A percentile compares a stretch with the other conserved stretches of the same genome.
Conservation (phyloP, 768 basidiomycete species). For the Tephrocybe rancida region DNA sequence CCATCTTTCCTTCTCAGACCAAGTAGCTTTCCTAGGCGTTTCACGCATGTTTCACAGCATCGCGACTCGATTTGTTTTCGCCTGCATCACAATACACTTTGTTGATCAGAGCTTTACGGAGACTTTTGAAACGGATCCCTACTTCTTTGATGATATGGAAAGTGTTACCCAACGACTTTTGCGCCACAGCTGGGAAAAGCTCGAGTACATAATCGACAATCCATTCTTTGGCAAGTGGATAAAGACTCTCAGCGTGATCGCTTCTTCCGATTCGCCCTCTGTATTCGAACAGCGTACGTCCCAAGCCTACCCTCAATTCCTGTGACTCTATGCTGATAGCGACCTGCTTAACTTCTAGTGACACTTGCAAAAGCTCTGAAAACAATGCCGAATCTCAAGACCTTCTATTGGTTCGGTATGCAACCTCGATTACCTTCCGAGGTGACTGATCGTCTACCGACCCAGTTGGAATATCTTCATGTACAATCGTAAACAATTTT, state of each 20-base stretch:
- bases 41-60: slow-evolving; percentile 40
- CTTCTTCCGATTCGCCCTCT: slow-evolving; percentile 34
- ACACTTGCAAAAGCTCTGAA: slow-evolving; percentile 33
- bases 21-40: slow-evolving; percentile 30
- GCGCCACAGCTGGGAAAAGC: slow-evolving; percentile 40
- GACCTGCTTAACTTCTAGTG: slow-evolving; percentile 22
- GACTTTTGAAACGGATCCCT: slow-evolving; percentile 31
- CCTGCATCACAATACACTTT: slow-evolving; percentile 39
- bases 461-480: slow-evolving; percentile 24
- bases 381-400: slow-evolving; percentile 31
- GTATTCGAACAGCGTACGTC: slow-evolving; percentile 38
- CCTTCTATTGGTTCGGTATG: slow-evolving; percentile 40
- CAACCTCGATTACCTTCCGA: slow-evolving; percentile 27
- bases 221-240: slow-evolving; percentile 34
- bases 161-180: slow-evolving; percentile 32
- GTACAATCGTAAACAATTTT: slow-evolving; percentile 31
- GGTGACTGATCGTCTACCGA: slow-evolving; percentile 31
- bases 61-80: slow-evolving; percentile 32
- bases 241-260: slow-evolving; percentile 37
- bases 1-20: slow-evolving; percentile 27
- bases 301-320: too few relatives aligned
- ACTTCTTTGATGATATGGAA: slow-evolving; percentile 25
- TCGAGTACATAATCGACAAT: slow-evolving; percentile 36
- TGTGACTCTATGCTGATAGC: neutral
- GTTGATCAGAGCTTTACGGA: slow-evolving; percentile 27